phyloP scores from a whole-genome alignment of 1,139 yeast species.

The Hanseniaspora gamundiae region DNA sequence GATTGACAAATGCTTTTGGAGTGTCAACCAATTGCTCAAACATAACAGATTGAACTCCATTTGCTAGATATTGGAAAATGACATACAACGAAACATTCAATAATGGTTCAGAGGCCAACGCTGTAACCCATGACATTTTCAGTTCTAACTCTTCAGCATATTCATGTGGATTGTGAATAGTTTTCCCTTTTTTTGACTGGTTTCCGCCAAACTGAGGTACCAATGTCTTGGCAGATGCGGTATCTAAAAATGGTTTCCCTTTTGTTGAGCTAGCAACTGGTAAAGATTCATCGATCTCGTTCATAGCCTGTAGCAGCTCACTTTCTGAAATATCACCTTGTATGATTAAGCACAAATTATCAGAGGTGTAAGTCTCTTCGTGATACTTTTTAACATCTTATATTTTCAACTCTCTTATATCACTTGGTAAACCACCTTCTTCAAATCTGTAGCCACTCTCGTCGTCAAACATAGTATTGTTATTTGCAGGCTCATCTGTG shows the following conservation, averaged over 20 bases:
- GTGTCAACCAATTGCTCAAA: conserved; percentile 55
- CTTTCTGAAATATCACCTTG: conserved; percentile 65
- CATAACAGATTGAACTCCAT: conserved; percentile 48
- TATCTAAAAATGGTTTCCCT: conserved; percentile 70
- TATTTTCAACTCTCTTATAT: conserved; percentile 52
- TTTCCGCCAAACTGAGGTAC: background rate
- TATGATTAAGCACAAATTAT: conserved; percentile 60
- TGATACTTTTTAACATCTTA: conserved; percentile 65
- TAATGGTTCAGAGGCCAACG: conserved; percentile 64
- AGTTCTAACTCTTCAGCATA: conserved; percentile 55
- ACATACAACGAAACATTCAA: conserved; percentile 42
- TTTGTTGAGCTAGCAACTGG: conserved; percentile 27
- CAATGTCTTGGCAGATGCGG: conserved; percentile 32
- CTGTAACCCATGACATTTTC: conserved; percentile 75
- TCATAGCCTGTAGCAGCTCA: conserved; percentile 47
- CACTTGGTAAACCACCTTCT: conserved; percentile 72
- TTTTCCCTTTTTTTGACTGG: too few relatives aligned
- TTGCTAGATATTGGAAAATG: conserved; percentile 53
- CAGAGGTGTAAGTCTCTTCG: conserved; percentile 55
- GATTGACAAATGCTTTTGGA: conserved; percentile 62
- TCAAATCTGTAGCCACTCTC: conserved; percentile 68
- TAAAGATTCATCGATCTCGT: conserved; percentile 44
- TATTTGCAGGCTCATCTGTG: conserved; percentile 47
- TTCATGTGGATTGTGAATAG: conserved; percentile 25
- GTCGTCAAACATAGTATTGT: conserved; percentile 38